Evolutionary conservation across 2,329 filamentous ascomycete genomes (phyloP).

Genomic region (Fusarium sp.): DNA sequence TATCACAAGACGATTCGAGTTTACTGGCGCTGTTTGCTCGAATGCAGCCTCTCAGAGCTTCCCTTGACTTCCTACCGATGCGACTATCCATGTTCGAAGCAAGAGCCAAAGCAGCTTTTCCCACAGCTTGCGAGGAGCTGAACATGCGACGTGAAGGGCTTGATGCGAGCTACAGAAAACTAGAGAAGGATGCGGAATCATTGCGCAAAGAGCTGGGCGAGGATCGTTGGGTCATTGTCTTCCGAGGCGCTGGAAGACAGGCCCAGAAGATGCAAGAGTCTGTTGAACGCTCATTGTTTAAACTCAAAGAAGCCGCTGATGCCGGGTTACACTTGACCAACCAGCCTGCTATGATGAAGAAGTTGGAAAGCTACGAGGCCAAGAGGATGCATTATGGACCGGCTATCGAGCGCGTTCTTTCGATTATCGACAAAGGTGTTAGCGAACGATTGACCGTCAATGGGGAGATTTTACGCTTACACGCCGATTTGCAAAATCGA

Average conservation of each 20-base stretch:
- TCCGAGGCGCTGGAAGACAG: constrained; percentile 90
- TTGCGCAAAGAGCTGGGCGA: constrained; percentile 91
- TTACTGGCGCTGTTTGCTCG: constrained; percentile 90
- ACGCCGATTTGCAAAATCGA: constrained; percentile 85
- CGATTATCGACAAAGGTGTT: constrained; percentile 95
- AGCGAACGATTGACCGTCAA: constrained; percentile 96
- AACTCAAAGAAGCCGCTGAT: constrained; percentile 84
- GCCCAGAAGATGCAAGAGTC: constrained; percentile 98
- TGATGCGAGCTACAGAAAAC: constrained; percentile 86
- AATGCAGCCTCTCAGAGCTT: constrained; percentile 93
- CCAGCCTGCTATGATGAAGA: constrained; percentile 76
- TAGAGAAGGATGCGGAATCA: constrained; percentile 90
- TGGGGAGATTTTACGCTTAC: constrained; percentile 88
- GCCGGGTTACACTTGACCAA: constrained; percentile 78
- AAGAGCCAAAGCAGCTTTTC: constrained; percentile 82
- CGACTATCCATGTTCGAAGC: constrained; percentile 85
- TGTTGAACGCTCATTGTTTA: constrained; percentile 85
- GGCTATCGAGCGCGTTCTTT: constrained; percentile 89
- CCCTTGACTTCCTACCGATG: constrained; percentile 96
- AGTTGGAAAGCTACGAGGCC: constrained; percentile 91
- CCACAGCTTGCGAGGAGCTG: constrained; percentile 90
- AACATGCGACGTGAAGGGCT: constrained; percentile 78
- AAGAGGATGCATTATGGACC: constrained; percentile 96
- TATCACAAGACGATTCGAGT: constrained; percentile 84
- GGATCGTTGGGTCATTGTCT: constrained; percentile 95